Evolutionary conservation across 768 basidiomycete genomes (phyloP).

Genomic region (Tulasnella calospora): DNA sequence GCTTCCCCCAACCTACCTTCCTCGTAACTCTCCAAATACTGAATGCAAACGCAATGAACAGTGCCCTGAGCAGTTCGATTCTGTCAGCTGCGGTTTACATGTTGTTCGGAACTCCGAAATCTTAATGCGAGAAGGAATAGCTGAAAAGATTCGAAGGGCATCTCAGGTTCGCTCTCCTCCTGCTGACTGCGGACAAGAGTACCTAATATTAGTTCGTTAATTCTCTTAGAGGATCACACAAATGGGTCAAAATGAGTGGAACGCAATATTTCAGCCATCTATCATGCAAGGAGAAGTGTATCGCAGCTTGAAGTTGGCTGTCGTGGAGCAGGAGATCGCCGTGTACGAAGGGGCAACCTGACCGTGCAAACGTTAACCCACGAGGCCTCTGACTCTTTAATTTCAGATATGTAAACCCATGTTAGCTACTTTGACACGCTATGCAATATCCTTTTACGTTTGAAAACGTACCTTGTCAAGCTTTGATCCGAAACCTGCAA

Average conservation of each 20-base stretch:
- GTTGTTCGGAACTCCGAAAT: neutral
- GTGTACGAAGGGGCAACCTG: neutral
- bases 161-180: neutral
- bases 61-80: neutral
- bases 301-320: neutral
- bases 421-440: too few species aligned
- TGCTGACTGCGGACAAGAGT: neutral
- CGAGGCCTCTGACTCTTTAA: too few species aligned
- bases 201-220: too few species aligned
- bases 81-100: neutral
- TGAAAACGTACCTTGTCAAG: too few species aligned
- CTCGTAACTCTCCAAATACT: too few species aligned
- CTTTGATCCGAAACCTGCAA: too few species aligned
- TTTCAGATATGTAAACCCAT: too few species aligned
- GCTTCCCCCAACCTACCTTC: too few species aligned
- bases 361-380: too few species aligned
- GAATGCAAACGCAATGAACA: neutral
- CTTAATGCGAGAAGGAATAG: neutral
- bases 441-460: too few species aligned
- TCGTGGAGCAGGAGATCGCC: neutral
- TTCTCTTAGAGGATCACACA: neutral
- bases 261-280: neutral
- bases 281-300: neutral
- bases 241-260: neutral
- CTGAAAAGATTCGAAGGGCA: neutral